Evolutionary conservation across 2,329 filamentous ascomycete species (phyloP).

Genomic region (Ophiocordyceps camponoti-saundersi): DNA sequence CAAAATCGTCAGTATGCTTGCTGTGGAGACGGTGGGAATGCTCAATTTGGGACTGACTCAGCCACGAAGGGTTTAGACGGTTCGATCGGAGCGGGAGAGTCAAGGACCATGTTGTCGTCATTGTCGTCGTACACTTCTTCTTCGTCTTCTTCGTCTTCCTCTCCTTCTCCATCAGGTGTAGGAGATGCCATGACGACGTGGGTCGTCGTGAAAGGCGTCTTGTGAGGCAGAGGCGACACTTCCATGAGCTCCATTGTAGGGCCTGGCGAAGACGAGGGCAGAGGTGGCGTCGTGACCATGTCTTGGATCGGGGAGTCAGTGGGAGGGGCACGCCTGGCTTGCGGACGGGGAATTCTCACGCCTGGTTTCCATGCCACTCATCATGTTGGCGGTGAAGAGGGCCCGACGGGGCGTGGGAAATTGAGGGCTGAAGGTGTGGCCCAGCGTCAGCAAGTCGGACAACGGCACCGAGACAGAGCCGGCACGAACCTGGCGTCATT

Average conservation of each 20-base stretch:
- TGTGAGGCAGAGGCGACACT: constrained; percentile 83
- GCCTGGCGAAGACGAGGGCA: constrained; percentile 68
- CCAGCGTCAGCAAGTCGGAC: constrained; percentile 1
- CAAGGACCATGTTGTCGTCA: constrained; percentile 33
- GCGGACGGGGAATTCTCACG: constrained; percentile 9
- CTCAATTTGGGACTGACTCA: constrained; percentile 29
- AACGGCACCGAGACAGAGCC: background rate
- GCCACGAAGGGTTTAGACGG: constrained; percentile 27
- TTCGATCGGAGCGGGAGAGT: constrained; percentile 38
- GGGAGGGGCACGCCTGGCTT: background rate
- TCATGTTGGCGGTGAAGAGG: constrained; percentile 21
- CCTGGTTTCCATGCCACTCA: constrained; percentile 17
- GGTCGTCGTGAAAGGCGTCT: constrained; percentile 44
- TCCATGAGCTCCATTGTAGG: constrained; percentile 68
- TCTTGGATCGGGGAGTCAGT: constrained; percentile 26
- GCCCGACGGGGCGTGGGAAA: constrained; percentile 24
- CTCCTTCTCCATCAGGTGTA: constrained; percentile 34
- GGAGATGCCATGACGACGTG: constrained; percentile 57
- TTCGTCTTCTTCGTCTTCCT: constrained; percentile 5
- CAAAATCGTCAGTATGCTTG: constrained; percentile 8
- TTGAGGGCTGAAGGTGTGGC: constrained; percentile 14
- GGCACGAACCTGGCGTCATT: constrained; percentile 55
- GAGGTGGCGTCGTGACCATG: constrained; percentile 66
- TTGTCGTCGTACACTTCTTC: constrained; percentile 6
- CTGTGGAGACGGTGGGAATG: constrained; percentile 5